Base-by-base conservation (phyloP, 768 basidiomycete species). In the Wakefieldia striispora region DNA sequence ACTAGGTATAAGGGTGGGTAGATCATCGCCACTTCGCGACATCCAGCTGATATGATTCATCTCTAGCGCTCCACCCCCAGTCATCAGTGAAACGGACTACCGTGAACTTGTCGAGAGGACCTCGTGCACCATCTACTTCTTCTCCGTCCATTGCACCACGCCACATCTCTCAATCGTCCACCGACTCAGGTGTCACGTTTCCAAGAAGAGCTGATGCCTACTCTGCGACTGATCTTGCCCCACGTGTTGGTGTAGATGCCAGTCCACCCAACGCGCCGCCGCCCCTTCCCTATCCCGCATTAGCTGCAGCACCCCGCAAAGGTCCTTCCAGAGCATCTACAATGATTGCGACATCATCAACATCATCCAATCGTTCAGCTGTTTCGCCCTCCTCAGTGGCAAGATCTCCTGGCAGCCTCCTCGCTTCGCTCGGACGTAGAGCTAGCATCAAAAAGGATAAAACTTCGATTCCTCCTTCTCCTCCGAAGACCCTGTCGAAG, bases 131-230 rank as follows among this genome's bases (percentile, higher is more conserved):
- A 19, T 72, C 76, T 16, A 67, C 70, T 17, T 65, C 68, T 46
- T 69, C 72, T 45, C 78, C 77, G 47, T 73, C 68, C 11, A 73
- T 79, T 11, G 80, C 84, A 51, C 75, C 79, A 24, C 78, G 89
- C 44, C 84, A 88, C 52, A 75, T 82, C 2, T 90, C 90, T 16
- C 75, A 80, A 38, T 79, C 80, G 1, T 91, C 90, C 10, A 79
- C 83, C 56, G 79, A 81, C 14, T 88, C 89, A 4, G 86, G 88
- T 55, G 79, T 77, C 37, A 89, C 89, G 0, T 92, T 92, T 67
- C 88, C 90, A 14, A 78, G 79, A 23, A 83, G 90, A 24, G 73
- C 83, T n/a, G 90, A 92, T 58, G 87, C 90, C 10, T 83, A 80
- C 48, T 74, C 75, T 21, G 90, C 90, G 6, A 91, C 89, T 3